Conservation (phyloP, 2,329 filamentous ascomycete genomes). For the Aspergillus nomiae region DNA sequence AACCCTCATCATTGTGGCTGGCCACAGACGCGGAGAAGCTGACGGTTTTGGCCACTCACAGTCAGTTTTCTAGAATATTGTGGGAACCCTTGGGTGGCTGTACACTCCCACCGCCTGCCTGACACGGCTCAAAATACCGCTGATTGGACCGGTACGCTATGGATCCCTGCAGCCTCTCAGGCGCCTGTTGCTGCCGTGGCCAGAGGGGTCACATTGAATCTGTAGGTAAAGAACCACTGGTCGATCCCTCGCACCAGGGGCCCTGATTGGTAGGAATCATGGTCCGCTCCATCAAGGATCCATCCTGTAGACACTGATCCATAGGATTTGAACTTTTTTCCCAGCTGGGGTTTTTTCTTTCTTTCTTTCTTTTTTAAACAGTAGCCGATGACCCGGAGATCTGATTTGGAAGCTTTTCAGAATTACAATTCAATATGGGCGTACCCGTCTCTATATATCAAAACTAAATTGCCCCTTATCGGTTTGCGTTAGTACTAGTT, state of each 20-base stretch:
- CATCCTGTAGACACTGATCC: not conserved
- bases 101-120: conserved; percentile 9
- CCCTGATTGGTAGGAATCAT: not conserved
- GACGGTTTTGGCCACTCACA: not conserved
- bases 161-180: not conserved
- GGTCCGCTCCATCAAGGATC: not conserved
- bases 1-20: conserved; percentile 15
- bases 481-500: too few species aligned
- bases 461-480: not conserved
- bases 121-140: not conserved
- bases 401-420: not conserved
- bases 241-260: not conserved
- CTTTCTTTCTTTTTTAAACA: too few species aligned
- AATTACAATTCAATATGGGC: not conserved
- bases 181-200: not conserved
- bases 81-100: conserved; percentile 9
- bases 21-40: not conserved
- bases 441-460: not conserved
- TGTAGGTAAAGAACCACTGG: not conserved
- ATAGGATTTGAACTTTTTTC: not conserved
- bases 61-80: conserved; percentile 8
- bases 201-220: not conserved
- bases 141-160: not conserved
- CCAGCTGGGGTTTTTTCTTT: too few species aligned
- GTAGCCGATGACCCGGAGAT: not conserved